These are phyloP conservation scores for Aureobasidium pullulans DNA, from an alignment of 2,329 filamentous ascomycete species.

Conservation along the genomic window DNA sequence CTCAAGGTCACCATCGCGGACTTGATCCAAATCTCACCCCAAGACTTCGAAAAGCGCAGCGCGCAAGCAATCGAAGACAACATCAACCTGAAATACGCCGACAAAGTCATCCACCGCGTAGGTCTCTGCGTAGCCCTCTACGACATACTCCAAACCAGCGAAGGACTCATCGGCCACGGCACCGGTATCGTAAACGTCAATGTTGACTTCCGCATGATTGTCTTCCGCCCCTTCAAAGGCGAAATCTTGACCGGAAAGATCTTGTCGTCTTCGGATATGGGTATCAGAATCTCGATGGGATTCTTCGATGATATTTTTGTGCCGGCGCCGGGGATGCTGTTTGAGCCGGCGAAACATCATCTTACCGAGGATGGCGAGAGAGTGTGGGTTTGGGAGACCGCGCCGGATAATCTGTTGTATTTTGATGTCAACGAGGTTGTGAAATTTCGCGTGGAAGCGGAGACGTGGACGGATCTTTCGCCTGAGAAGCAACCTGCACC, in stretches of 20 bases:
- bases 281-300: constrained; percentile 76
- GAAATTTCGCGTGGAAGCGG: constrained; percentile 74
- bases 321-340: constrained; percentile 59
- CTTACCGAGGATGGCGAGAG: constrained; percentile 44
- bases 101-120: constrained; percentile 90
- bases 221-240: constrained; percentile 92
- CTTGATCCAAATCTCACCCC: constrained; percentile 83
- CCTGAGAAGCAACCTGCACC: constrained; percentile 68
- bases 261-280: constrained; percentile 61
- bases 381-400: constrained; percentile 77
- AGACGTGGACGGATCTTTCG: constrained; percentile 86
- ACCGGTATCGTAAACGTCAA: constrained; percentile 92
- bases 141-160: constrained; percentile 80
- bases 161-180: constrained; percentile 89
- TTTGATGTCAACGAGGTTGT: constrained; percentile 89
- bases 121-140: constrained; percentile 91
- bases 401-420: constrained; percentile 61
- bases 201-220: constrained; percentile 85
- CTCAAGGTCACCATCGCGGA: constrained; percentile 83
- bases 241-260: constrained; percentile 86
- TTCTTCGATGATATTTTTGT: constrained; percentile 94
- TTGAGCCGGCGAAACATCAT: constrained; percentile 58
- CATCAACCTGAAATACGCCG: constrained; percentile 94
- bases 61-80: constrained; percentile 86
- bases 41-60: constrained; percentile 79